phyloP scores from a whole-genome alignment of 192 early-diverging fungal species.

The Nowakowskiella sp. region DNA sequence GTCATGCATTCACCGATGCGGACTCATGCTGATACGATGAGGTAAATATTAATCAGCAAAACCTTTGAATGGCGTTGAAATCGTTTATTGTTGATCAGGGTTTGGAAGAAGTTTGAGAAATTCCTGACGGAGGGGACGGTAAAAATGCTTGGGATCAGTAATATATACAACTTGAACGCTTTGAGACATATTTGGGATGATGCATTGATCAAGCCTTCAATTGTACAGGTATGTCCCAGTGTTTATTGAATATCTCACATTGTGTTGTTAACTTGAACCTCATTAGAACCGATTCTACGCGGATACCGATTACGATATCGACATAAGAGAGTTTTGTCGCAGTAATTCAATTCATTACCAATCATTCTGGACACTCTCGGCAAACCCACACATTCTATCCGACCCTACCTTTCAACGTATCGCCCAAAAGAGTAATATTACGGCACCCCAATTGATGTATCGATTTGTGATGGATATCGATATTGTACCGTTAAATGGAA shows the following conservation, averaged over 20 bases:
- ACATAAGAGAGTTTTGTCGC: slow-evolving; percentile 11
- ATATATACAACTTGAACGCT: slow-evolving; percentile 10
- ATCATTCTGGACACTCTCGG: slow-evolving; percentile 22
- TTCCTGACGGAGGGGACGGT: background rate
- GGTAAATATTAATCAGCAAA: too few relatives aligned
- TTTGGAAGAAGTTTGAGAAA: slow-evolving; percentile 20
- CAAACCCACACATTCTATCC: slow-evolving; percentile 15
- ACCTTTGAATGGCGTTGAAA: background rate
- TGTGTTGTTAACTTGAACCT: background rate
- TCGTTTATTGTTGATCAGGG: background rate
- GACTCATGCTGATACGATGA: slow-evolving; percentile 10
- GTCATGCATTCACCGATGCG: slow-evolving; percentile 23
- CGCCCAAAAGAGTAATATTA: slow-evolving; percentile 10
- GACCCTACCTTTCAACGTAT: background rate
- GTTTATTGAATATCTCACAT: background rate
- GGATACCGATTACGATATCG: slow-evolving; percentile 11
- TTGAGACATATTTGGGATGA: slow-evolving; percentile 10
- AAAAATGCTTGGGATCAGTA: slow-evolving; percentile 13
- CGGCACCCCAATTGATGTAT: slow-evolving; percentile 15
- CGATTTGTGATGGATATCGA: slow-evolving; percentile 12
- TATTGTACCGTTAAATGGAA: slow-evolving; percentile 19
- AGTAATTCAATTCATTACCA: slow-evolving; percentile 15
- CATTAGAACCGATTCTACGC: slow-evolving; percentile 19
- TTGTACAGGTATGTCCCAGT: slow-evolving; percentile 2
- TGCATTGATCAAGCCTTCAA: slow-evolving; percentile 9